These are phyloP conservation scores for Kalanchoe fedtschenkoi DNA, from an alignment of 164 flowering plant species.

Conservation along the genomic window DNA sequence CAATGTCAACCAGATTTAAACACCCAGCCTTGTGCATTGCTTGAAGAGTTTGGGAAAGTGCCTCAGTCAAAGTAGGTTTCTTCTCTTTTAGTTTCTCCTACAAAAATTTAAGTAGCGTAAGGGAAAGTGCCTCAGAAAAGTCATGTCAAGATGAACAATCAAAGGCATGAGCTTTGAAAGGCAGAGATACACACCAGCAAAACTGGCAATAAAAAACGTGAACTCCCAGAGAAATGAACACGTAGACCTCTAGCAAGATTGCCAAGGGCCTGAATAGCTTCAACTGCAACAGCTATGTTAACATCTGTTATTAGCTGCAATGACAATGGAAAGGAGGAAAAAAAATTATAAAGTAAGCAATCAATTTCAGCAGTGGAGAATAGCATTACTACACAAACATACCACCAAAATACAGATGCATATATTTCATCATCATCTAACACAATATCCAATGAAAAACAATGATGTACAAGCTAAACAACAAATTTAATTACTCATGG, in stretches of 20 bases:
- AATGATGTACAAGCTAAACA: not conserved
- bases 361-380: not conserved
- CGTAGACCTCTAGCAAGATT: constrained; percentile 86
- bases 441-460: not conserved
- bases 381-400: too few relatives aligned
- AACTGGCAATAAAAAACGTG: constrained; percentile 78
- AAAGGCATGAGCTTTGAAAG: constrained; percentile 9
- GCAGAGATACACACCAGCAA: constrained; percentile 55
- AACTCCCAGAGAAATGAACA: constrained; percentile 68
- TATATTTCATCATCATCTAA: not conserved
- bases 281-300: constrained; percentile 93
- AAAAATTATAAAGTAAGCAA: not conserved
- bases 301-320: constrained; percentile 93
- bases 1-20: constrained; percentile 62
- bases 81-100: constrained; percentile 99
- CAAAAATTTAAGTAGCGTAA: not conserved
- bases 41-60: constrained; percentile 85
- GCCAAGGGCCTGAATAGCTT: constrained; percentile 94
- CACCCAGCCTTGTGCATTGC: constrained; percentile 89
- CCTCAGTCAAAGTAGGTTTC: constrained; percentile 64
- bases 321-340: not conserved
- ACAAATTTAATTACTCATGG: too few relatives aligned
- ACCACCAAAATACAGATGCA: not conserved
- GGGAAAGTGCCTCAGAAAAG: not conserved
- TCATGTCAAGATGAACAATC: not conserved